A percentile compares a stretch with the other conserved stretches of the same genome.
Evolutionary conservation across 2,329 filamentous ascomycete genomes (phyloP).

Genomic region (Xylaria multiplex): DNA sequence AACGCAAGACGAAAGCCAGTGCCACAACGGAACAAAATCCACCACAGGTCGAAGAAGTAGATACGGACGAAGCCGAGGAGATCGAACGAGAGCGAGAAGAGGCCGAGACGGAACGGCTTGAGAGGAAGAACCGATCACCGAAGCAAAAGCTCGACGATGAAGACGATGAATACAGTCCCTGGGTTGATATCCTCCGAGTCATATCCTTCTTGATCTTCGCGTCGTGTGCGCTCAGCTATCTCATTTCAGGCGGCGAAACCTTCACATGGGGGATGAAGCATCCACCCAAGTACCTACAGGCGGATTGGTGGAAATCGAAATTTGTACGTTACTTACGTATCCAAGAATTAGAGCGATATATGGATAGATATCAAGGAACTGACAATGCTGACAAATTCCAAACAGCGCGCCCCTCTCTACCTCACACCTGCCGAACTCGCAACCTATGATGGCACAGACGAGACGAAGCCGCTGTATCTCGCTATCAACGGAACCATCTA

Average conservation of each 20-base stretch:
- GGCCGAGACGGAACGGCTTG: conserved; percentile 31
- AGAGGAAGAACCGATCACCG: conserved; percentile 45
- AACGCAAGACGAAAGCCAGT: conserved; percentile 54
- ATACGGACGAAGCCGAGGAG: conserved; percentile 45
- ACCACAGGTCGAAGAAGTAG: conserved; percentile 46
- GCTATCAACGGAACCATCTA: conserved; percentile 89
- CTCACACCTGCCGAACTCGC: conserved; percentile 81
- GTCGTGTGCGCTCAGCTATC: conserved; percentile 77
- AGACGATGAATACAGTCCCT: conserved; percentile 62
- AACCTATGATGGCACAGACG: conserved; percentile 80
- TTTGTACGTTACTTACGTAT: conserved; percentile 59
- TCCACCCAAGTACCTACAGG: conserved; percentile 69
- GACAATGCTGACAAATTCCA: conserved; percentile 45
- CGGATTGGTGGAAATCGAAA: conserved; percentile 67
- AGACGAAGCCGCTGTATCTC: conserved; percentile 82
- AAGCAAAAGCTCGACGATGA: conserved; percentile 66
- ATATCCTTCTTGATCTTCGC: conserved; percentile 73
- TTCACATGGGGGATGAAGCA: conserved; percentile 73
- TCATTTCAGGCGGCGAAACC: conserved; percentile 76
- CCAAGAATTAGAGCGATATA: too few relatives aligned
- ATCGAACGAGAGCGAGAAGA: conserved; percentile 40
- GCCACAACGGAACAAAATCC: conserved; percentile 35
- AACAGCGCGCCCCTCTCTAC: conserved; percentile 67
- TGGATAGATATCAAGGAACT: background rate
- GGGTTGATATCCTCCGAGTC: conserved; percentile 75